Evolutionary conservation across 768 basidiomycete species (phyloP), one percentile per base, ranked within the genome.

Genomic region (Galerina sulciceps): DNA sequence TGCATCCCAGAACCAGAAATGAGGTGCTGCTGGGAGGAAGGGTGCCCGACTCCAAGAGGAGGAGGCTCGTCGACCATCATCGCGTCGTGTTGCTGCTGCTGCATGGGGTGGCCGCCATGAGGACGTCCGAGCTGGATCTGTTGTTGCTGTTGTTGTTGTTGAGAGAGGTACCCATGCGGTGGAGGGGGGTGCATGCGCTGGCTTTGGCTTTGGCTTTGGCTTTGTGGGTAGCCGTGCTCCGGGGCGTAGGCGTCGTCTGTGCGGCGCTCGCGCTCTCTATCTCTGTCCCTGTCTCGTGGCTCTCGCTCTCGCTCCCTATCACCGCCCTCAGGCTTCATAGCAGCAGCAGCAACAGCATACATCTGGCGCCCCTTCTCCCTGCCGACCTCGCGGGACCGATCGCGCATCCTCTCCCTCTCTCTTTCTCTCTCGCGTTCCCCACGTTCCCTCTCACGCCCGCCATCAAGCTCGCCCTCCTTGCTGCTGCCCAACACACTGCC

Each of bases 341-440:
- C 44, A 38, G 17, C 45, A 47, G 45, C 45, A 31, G 5, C 26
- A 5, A 5, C 26, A 4, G 53, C 42, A 42, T 63, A 63, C 55
- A 60, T 53, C 52, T 63, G 59, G 10, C 62, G 55, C 13, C 62
- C 62, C 20, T 60, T 57, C 42, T 63, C 59, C 9, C 62, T 43
- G 15, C 36, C 53, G 34, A 49, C 15, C 40, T 59, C 55, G 17
- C 45, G 17, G 14, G 20, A 14, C 22, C 54, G 44, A 38, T 60
- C 59, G 2, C 54, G 37, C 34, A 49, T 15, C 35, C 44, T 53
- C 49, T 42, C 57, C 13, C 41, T 58, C 14, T 51, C 61, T 13
- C 57, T 22, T 2, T 47, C 40, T 11, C 48, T 18, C 40, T 49
- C 47, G 5, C 41, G 4, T 11, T 18, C 41, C 38, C n/a, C n/a